These are phyloP conservation scores for Porogramme epimiltina DNA, from an alignment of 1,284 basidiomycete species.

Conservation along the genomic window DNA sequence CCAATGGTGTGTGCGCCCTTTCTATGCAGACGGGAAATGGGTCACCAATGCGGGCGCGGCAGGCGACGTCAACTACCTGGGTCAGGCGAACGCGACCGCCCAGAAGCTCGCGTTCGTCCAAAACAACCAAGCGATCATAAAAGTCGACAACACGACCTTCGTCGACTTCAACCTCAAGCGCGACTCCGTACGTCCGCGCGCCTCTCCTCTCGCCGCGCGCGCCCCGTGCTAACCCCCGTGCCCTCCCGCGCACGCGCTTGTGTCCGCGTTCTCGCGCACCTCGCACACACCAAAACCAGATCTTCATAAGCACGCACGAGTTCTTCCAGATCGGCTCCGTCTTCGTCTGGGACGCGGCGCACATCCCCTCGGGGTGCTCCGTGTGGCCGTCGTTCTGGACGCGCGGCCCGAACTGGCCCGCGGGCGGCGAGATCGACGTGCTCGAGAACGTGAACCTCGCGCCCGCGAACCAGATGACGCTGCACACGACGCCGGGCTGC, in stretches of 20 bases:
- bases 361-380: constrained; percentile 52
- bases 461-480: constrained; percentile 46
- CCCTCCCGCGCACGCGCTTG: neutral
- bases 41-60: neutral
- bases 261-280: neutral
- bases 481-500: constrained; percentile 45
- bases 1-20: constrained; percentile 54
- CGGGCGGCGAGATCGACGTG: constrained; percentile 61
- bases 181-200: constrained; percentile 55
- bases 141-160: constrained; percentile 56
- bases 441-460: constrained; percentile 47
- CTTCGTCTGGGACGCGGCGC: constrained; percentile 48
- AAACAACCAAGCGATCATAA: constrained; percentile 53
- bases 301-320: constrained; percentile 54
- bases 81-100: constrained; percentile 41
- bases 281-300: constrained; percentile 32
- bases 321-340: constrained; percentile 49
- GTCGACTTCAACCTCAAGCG: constrained; percentile 53
- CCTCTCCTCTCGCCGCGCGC: constrained; percentile 5
- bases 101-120: constrained; percentile 55
- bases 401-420: constrained; percentile 51
- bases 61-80: constrained; percentile 58
- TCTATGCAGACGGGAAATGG: neutral
- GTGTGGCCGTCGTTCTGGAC: constrained; percentile 65
- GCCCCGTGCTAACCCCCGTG: neutral